Conservation (phyloP, 139 green algal genomes). For the Ettlia oleoabundans region DNA sequence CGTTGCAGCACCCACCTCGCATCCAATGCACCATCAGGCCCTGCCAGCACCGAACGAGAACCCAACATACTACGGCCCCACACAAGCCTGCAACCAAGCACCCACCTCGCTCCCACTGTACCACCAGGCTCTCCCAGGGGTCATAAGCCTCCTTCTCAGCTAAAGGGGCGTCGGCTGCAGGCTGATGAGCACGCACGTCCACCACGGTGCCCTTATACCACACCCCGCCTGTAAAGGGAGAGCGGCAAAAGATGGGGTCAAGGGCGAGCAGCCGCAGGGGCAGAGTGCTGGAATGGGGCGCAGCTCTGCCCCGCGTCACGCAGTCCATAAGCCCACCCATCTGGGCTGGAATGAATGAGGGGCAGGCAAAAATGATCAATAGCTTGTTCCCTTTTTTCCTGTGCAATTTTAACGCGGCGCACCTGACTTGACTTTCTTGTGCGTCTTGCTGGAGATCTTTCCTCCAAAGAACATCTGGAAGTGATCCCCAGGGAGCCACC, state of each 20-base stretch:
- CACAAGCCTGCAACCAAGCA: not conserved
- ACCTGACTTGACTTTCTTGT: conserved; percentile 35
- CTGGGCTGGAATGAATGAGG: no score
- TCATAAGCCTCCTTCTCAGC: conserved; percentile 61
- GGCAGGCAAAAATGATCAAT: not conserved
- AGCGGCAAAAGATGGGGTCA: not conserved
- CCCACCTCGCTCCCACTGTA: conserved; percentile 70
- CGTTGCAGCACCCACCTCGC: no score
- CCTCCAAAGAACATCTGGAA: conserved; percentile 85
- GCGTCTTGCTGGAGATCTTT: conserved; percentile 52
- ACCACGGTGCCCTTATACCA: conserved; percentile 78
- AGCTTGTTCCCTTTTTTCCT: not conserved
- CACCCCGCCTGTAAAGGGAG: conserved; percentile 50
- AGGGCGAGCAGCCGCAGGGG: not conserved
- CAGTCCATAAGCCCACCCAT: no score
- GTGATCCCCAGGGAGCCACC: conserved; percentile 69
- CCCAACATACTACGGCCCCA: no score
- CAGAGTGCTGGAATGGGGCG: not conserved
- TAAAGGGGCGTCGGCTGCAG: conserved; percentile 1
- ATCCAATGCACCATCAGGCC: no score
- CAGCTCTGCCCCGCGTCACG: no score
- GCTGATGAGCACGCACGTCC: conserved; percentile 28
- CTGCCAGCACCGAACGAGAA: no score
- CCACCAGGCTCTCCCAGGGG: conserved; percentile 77
- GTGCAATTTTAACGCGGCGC: no score